Conservation (phyloP, 1,284 basidiomycete species). For the Hortiboletus rubellus region DNA sequence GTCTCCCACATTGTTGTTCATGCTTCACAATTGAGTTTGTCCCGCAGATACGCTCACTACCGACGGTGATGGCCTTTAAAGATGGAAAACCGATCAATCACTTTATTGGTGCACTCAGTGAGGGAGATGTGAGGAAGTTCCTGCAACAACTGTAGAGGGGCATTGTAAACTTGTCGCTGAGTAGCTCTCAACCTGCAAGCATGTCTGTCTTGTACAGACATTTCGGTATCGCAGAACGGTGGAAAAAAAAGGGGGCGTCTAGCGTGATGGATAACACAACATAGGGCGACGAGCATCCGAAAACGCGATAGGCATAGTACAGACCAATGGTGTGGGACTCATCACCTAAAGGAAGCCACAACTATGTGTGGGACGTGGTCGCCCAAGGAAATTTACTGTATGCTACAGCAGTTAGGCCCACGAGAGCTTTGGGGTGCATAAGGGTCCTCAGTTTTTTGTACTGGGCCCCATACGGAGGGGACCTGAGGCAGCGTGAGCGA, state of each 20-base stretch:
- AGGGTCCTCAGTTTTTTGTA: constrained; percentile 81
- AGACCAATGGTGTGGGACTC: constrained; percentile 12
- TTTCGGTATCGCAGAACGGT: constrained; percentile 15
- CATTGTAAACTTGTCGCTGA: constrained; percentile 15
- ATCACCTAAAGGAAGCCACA: neutral
- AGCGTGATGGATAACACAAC: constrained; percentile 14
- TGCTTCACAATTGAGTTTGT: neutral
- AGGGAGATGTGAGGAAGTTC: constrained; percentile 50
- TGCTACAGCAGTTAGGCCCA: constrained; percentile 29
- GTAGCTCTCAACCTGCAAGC: neutral
- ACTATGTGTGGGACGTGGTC: neutral
- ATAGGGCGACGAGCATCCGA: constrained; percentile 19
- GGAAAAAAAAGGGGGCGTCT: neutral
- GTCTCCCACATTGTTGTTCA: constrained; percentile 14
- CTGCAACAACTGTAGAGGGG: constrained; percentile 41
- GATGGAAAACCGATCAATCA: constrained; percentile 54
- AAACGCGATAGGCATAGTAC: constrained; percentile 14
- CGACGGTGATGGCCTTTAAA: constrained; percentile 71
- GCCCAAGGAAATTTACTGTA: constrained; percentile 25
- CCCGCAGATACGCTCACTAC: constrained; percentile 59
- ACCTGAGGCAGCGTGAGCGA: constrained; percentile 49
- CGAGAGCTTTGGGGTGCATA: constrained; percentile 56
- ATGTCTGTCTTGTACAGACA: constrained; percentile 1
- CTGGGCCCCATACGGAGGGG: constrained; percentile 88
- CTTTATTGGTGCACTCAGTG: constrained; percentile 63